Conservation (phyloP, 2,329 filamentous ascomycete genomes). For the Scedosporium minutisporum region DNA sequence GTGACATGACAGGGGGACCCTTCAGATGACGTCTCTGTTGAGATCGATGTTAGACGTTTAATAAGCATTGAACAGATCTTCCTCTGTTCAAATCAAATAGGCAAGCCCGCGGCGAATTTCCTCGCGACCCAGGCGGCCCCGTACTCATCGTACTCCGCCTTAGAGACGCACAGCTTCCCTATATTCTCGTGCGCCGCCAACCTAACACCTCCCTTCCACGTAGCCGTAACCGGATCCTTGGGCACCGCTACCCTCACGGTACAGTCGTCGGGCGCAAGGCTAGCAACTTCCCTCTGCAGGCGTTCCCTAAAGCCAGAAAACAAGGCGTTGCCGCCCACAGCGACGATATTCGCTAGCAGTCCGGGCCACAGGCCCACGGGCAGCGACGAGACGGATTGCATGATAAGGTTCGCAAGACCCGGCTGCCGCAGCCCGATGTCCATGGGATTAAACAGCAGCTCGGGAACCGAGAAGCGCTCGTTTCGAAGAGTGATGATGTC, state of each 20-base stretch:
- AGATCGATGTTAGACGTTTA: too few species aligned
- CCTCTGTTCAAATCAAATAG: background rate
- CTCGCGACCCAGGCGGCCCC: conserved; percentile 66
- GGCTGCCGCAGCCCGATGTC: conserved; percentile 80
- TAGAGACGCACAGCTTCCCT: conserved; percentile 64
- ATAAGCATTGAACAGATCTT: too few species aligned
- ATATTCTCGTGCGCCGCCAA: conserved; percentile 63
- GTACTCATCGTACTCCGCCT: conserved; percentile 82
- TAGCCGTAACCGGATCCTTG: conserved; percentile 64
- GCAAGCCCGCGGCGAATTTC: conserved; percentile 48
- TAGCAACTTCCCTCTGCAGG: conserved; percentile 64
- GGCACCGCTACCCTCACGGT: conserved; percentile 63
- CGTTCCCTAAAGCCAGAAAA: conserved; percentile 76
- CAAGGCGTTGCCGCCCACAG: conserved; percentile 77
- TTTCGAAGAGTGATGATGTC: conserved; percentile 82
- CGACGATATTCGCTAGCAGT: conserved; percentile 75
- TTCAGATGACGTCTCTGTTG: too few species aligned
- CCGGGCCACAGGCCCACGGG: conserved; percentile 78
- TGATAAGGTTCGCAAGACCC: conserved; percentile 72
- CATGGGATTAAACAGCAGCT: conserved; percentile 76
- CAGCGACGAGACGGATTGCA: conserved; percentile 65
- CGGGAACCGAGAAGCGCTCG: conserved; percentile 83
- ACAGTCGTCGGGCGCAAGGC: conserved; percentile 66
- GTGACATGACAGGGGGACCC: too few species aligned
- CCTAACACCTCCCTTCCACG: conserved; percentile 77